Percentiles rank a stretch among this genome's conserved stretches.
Conservation (phyloP, 2,329 filamentous ascomycete species). For the Trichoderma asperellum region DNA sequence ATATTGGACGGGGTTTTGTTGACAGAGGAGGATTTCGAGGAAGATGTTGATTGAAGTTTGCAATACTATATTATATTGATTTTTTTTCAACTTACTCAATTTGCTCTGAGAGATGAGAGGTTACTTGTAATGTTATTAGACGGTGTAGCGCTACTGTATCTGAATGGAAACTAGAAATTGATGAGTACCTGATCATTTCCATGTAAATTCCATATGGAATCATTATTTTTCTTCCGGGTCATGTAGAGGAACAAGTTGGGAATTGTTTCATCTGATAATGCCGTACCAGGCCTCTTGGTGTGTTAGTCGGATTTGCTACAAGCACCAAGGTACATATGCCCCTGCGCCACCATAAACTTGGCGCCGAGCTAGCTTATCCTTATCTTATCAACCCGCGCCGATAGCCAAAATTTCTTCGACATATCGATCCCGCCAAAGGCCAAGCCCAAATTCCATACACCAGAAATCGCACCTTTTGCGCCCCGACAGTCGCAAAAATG, state of each 20-base stretch:
- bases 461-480: constrained; percentile 7
- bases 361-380: constrained; percentile 12
- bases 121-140: no score
- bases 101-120: no score
- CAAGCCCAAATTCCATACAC: constrained; percentile 4
- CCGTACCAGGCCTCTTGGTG: background rate
- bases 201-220: background rate
- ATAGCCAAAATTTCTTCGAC: constrained; percentile 23
- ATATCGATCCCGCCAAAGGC: background rate
- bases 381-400: constrained; percentile 14
- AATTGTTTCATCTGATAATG: background rate
- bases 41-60: background rate
- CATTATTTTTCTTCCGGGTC: background rate
- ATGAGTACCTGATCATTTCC: background rate
- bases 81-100: background rate
- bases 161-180: background rate
- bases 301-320: background rate
- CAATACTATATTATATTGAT: background rate
- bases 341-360: background rate
- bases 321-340: background rate
- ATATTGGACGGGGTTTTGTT: constrained; percentile 42
- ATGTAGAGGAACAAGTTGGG: background rate
- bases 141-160: background rate
- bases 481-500: constrained; percentile 52
- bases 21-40: constrained; percentile 32